Evolutionary conservation across 352 stramenopile genomes (phyloP), one percentile per base, ranked within the genome.

Genomic region (Peronospora tabacina): DNA sequence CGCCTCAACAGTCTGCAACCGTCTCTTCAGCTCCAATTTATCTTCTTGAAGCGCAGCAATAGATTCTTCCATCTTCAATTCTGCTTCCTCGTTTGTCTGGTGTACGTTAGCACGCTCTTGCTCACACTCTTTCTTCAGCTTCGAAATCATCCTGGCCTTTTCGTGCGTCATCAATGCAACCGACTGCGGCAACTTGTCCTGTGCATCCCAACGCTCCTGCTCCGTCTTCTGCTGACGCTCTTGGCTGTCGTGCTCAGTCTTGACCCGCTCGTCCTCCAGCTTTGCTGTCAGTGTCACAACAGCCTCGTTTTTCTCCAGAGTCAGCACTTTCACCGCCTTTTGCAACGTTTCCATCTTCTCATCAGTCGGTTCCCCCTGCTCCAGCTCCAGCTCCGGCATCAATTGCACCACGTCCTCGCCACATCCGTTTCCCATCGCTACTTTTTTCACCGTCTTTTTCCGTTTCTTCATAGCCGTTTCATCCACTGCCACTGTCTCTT

Each of bases 121-220:
- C 0, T 72, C 62, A 10, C 75, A 50, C 44, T 78, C 54, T 16
- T 50, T 51, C 26, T 45, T 61, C 1, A 75, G 36, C 40, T 63
- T 62, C 2, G 64, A 58, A 46, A 66, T 26, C 6, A 28, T 37
- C 12, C 62, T 55, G 1, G 58, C 41, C 19, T 68, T 61, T 38
- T 73, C 64, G 16, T 56, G 32, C 0, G 35, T 55, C 20, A 62
- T 30, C 2, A 35, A 36, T 7, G 56, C 48, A 24, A 55, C 49
- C 7, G 52, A 47, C 35, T 71, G 37, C 15, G 63, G 39, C 29
- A 80, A 43, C 10, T 71, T 58, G 4, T 55, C 34, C 33, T 69
- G 52, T 24, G 52, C 63, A 0, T 61, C 48, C 24, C 33, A 57
- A 22, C 74, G 15, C 7, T 22, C 41, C 17, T 53, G 32, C 20